Evolutionary conservation across 306 rosid species (phyloP).

Genomic region (Myrica gale): DNA sequence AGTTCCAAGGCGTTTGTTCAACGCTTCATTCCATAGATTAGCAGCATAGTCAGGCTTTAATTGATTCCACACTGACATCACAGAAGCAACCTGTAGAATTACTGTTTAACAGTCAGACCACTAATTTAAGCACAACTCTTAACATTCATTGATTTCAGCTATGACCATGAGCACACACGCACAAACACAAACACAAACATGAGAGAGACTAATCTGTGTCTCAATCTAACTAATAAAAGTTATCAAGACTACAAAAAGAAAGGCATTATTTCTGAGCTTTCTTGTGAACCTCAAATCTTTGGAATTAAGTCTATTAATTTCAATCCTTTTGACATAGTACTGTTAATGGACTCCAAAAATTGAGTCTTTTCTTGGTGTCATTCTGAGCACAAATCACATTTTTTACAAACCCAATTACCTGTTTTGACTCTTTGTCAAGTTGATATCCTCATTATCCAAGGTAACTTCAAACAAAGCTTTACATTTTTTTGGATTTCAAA

Average conservation of each 20-base stretch:
- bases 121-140: constrained; percentile 6
- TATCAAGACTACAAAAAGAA: neutral
- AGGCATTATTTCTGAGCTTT: neutral
- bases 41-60: constrained; percentile 86
- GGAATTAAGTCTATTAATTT: neutral
- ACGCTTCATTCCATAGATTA: constrained; percentile 96
- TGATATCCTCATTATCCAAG: neutral
- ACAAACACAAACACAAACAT: too few relatives aligned
- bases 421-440: neutral
- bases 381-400: neutral
- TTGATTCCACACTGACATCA: constrained; percentile 93
- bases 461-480: neutral
- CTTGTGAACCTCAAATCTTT: neutral
- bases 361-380: neutral
- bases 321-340: neutral
- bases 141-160: constrained; percentile 12
- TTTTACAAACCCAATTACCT: neutral
- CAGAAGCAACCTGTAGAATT: constrained; percentile 80
- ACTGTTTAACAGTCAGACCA: constrained; percentile 28
- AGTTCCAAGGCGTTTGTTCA: constrained; percentile 89
- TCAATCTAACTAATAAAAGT: neutral
- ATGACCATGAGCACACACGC: neutral
- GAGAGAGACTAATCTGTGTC: neutral
- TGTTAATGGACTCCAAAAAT: too few relatives aligned
- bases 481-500: neutral